Percentiles rank a stretch among this genome's conserved stretches.
These are phyloP conservation scores for Diaporthe caulivora DNA, from an alignment of 2,329 filamentous ascomycete genomes.

Conservation along the genomic window DNA sequence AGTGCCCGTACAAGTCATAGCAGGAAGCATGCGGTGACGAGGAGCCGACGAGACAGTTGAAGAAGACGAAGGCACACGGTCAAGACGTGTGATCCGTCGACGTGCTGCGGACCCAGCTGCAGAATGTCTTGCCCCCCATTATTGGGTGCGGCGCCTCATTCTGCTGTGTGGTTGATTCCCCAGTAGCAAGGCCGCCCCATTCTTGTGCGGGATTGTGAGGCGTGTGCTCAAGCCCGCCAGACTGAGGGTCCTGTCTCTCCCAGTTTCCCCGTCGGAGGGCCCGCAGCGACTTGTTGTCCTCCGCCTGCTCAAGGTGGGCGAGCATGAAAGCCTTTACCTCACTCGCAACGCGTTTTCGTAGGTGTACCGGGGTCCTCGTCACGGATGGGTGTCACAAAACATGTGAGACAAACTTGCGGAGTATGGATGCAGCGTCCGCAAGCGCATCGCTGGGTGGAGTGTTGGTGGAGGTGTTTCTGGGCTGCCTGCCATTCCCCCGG, in stretches of 20 bases:
- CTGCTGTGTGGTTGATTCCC: background rate
- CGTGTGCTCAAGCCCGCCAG: background rate
- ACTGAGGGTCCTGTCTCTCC: background rate
- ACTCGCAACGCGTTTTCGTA: background rate
- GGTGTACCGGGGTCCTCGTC: too few species aligned
- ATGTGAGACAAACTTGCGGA: background rate
- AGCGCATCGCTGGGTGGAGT: background rate
- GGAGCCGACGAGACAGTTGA: conserved; percentile 26
- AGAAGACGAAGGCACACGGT: conserved; percentile 38
- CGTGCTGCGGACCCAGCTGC: conserved; percentile 36
- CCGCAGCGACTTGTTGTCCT: background rate
- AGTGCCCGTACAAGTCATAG: background rate
- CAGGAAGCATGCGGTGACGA: background rate
- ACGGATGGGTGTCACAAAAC: background rate
- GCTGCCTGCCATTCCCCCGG: background rate
- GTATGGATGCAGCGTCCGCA: background rate
- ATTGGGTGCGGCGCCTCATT: background rate
- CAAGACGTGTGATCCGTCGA: conserved; percentile 38
- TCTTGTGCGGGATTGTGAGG: background rate
- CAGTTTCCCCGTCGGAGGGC: background rate
- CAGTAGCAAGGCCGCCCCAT: background rate
- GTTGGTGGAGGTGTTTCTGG: background rate
- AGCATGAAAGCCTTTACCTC: background rate
- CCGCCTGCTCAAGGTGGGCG: background rate
- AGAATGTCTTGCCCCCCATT: conserved; percentile 14